Evolutionary conservation across 2,329 filamentous ascomycete genomes (phyloP), one percentile per base, ranked within the genome.

Genomic region (Pleomassaria siparia): DNA sequence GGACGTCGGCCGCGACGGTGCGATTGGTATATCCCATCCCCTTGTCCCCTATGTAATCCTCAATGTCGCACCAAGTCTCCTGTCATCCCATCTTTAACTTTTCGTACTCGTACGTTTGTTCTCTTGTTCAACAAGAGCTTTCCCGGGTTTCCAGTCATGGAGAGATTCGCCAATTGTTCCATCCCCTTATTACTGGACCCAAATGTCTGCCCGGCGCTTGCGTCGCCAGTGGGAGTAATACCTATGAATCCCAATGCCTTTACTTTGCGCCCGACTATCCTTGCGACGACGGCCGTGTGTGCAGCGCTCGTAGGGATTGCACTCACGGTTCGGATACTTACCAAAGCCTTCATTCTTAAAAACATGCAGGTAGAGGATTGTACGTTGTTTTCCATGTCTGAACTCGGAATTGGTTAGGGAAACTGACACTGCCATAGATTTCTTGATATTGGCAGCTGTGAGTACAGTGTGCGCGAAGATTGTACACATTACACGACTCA

Each of bases 291-390:
- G 6, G 30, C 30, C 11, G 16, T 50, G n/a, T 50, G 43, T 15
- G 20, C 35, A 15, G 7, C 35, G 10, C n/a, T 37, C 3, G 20
- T 24, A 11, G 4, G 8, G 3, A 13, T 37, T 9, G 35, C 18
- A 22, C 18, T 37, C 18, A 13, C n/a, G 9, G 39, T 43, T 15
- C 40, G 48, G 15, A 47, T 35, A 2, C 47, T 50, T 28, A 47
- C 44, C 4, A 47, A 47, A 16, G 44, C 35, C 12, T 47, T 40
- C 30, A 21, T 45, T 5, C 35, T 47, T 13, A 43, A 40, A 29
- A 32, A 36, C n/a, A 40, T 50, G 32, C 32, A 47, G 21, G 11
- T 50, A 6, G 48, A 50, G 37, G 48, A 50, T 29, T 50, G 48
- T 50, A 35, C 13, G 48, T 50, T 3, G 12, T 10, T 16, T 13